Conservation (phyloP, 768 basidiomycete species). For the Filobasidium floriforme region DNA sequence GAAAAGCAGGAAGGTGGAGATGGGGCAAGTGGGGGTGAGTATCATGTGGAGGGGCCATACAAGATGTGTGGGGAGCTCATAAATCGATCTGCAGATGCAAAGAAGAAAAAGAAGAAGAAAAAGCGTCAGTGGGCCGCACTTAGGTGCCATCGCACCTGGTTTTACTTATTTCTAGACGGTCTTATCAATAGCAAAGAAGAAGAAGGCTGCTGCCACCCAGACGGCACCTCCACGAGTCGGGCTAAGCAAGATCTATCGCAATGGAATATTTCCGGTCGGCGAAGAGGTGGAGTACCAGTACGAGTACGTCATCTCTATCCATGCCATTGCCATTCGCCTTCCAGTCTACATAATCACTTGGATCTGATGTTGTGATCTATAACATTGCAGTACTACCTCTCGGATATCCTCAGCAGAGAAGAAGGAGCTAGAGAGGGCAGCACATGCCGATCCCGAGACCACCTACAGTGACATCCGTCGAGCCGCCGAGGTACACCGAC, state of each 20-base stretch:
- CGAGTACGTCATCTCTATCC: conserved; percentile 57
- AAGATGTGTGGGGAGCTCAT: neutral
- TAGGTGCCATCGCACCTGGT: neutral
- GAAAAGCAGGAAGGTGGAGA: conserved; percentile 34
- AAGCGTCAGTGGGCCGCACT: conserved; percentile 52
- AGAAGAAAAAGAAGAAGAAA: conserved; percentile 90
- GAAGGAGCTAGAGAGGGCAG: conserved; percentile 68
- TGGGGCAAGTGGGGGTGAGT: conserved; percentile 20
- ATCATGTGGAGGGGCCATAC: neutral
- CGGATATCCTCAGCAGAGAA: conserved; percentile 86
- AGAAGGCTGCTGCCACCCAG: conserved; percentile 55
- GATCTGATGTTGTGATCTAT: neutral
- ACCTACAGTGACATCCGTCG: conserved; percentile 85
- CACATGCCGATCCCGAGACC: conserved; percentile 68
- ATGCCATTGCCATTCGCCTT: neutral
- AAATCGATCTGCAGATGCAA: conserved; percentile 42
- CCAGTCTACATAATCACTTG: neutral
- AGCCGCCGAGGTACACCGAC: conserved; percentile 91
- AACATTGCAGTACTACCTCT: conserved; percentile 63
- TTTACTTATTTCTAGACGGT: neutral
- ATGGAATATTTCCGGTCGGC: conserved; percentile 82
- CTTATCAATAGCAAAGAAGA: conserved; percentile 50
- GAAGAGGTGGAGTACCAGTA: conserved; percentile 85
- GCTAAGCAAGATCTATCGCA: conserved; percentile 76
- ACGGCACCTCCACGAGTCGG: conserved; percentile 87